Base-by-base conservation (phyloP, 2,329 filamentous ascomycete species). In the Westerdykella ornata region DNA sequence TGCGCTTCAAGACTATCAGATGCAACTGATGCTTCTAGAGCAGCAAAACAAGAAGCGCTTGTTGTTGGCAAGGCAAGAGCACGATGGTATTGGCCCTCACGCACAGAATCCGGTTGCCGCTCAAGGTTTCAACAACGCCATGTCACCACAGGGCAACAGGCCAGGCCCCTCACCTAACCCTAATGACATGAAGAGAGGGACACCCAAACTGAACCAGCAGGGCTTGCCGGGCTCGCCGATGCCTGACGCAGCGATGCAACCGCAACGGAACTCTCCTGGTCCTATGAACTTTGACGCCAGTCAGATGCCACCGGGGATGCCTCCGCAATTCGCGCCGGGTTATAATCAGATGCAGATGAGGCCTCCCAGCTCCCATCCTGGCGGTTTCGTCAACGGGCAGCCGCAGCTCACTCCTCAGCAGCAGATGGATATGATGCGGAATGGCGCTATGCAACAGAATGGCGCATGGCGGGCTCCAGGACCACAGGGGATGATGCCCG, bases 31-130 rank as follows among this genome's bases (percentile, higher is more conserved):
- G 85, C 69, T 89, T 37, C 75, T 90, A 13, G 85, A 90, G 67
- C 85, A 89, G 66, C 85, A 90, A 67, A 90, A 90, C 56, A 90
- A 89, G 73, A 89, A 88, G 67, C 75, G 85, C 14, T 73, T 90
- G 37, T 81, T 88, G 73, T 88, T 88, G 84, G 85, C 85, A 29
- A 80, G 85, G 14, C 84, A 81, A 66, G 80, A 88, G 61, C 85
- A 90, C 64, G 86, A 89, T 48, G 79, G 70, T 58, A 75, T 81
- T 44, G 74, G 73, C 38, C 72, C 73, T 16, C 70, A 72, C 40
- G 66, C 60, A 17, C 65, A 66, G 38, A 60, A 62, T 41, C 76
- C 74, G 34, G 76, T 45, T 19, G 76, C 68, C 11, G 68, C 37
- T 62, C 74, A 43, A 64, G 73, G 44, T 72, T 86, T 85, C 70